These are phyloP conservation scores for Ogataea trehaloabstinens DNA, from an alignment of 805 yeast species.

Conservation along the genomic window DNA sequence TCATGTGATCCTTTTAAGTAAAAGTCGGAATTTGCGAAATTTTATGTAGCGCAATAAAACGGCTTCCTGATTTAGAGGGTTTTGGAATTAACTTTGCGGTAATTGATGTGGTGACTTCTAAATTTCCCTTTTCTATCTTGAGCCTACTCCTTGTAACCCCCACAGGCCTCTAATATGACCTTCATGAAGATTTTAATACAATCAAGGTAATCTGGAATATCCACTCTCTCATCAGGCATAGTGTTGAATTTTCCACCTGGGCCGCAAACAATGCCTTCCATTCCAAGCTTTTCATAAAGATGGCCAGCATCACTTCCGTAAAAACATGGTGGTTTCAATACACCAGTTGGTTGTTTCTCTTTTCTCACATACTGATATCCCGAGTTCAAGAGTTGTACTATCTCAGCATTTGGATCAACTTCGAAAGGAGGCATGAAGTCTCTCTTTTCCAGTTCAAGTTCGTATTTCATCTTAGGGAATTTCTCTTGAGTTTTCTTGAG, in stretches of 20 bases:
- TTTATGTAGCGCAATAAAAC: background rate
- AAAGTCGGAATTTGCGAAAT: background rate
- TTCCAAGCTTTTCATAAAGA: conserved; percentile 21
- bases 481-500: conserved; percentile 23
- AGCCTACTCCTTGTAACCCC: conserved; percentile 22
- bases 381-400: conserved; percentile 17
- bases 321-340: conserved; percentile 25
- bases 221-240: conserved; percentile 27
- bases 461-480: conserved; percentile 25
- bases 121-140: background rate
- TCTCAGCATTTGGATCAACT: conserved; percentile 21
- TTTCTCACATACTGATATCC: conserved; percentile 18
- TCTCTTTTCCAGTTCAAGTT: conserved; percentile 16
- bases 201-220: conserved; percentile 22
- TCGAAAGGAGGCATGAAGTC: conserved; percentile 28
- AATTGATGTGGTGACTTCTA: background rate
- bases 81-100: background rate
- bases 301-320: conserved; percentile 29
- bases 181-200: conserved; percentile 24
- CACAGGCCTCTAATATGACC: conserved; percentile 22
- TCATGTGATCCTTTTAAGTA: background rate
- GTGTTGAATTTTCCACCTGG: conserved; percentile 28
- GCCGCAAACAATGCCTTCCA: conserved; percentile 27
- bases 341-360: conserved; percentile 25
- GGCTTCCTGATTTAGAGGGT: conserved; percentile 6